Conservation (phyloP, 805 yeast genomes). For the Hanseniaspora taiwanica region DNA sequence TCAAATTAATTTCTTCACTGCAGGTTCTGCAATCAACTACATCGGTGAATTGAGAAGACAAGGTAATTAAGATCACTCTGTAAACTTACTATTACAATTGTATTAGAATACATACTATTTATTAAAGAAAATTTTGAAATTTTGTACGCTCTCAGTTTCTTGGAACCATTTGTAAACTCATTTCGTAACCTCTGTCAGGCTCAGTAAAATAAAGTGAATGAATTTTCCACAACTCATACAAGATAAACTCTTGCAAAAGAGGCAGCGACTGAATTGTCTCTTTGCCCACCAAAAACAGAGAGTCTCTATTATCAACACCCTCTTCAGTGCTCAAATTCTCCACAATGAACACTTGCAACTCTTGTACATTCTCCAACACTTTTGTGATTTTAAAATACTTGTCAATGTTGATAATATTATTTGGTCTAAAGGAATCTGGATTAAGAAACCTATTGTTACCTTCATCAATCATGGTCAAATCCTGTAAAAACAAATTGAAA, state of each 20-base stretch:
- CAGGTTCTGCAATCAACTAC: constrained; percentile 92
- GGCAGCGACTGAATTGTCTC: constrained; percentile 22
- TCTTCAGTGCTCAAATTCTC: constrained; percentile 2
- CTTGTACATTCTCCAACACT: constrained; percentile 53
- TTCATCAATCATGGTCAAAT: constrained; percentile 66
- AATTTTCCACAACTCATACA: constrained; percentile 61
- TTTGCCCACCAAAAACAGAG: constrained; percentile 11
- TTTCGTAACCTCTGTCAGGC: constrained; percentile 59
- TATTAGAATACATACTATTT: background rate
- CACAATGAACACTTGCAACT: constrained; percentile 33
- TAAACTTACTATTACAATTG: constrained; percentile 3
- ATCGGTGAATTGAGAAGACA: constrained; percentile 49
- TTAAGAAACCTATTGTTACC: constrained; percentile 62
- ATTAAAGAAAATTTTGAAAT: background rate
- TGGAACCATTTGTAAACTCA: constrained; percentile 27
- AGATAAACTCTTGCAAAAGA: constrained; percentile 35
- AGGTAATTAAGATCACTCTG: too few species aligned
- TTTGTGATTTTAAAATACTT: constrained; percentile 57
- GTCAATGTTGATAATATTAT: constrained; percentile 53
- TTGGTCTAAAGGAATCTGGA: constrained; percentile 34
- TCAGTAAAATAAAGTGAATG: constrained; percentile 45
- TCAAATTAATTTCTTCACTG: constrained; percentile 90
- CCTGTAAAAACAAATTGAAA: constrained; percentile 61
- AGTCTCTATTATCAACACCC: constrained; percentile 11
- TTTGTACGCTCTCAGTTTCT: background rate